Base-by-base conservation (phyloP, 345 rosid species). In the Salix dunnii region DNA sequence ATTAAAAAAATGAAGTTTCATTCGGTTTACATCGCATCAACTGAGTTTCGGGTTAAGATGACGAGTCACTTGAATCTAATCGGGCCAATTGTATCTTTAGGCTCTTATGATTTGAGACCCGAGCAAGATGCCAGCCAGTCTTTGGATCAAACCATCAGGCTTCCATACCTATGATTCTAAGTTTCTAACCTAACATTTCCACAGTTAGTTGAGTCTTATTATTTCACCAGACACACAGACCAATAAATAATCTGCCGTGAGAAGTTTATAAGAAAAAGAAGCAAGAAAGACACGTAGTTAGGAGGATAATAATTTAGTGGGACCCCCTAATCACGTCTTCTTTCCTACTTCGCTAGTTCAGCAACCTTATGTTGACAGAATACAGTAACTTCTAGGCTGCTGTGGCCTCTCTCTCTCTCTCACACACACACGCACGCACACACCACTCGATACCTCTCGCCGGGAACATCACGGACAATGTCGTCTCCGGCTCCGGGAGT, bases 391-490 rank as follows among this genome's bases (percentile, higher is more conserved):
- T 23, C 23, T 9, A 58, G 12, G 62, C 63, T 58, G 63, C 6
- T 23, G 1, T 55, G 13, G 5, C 49, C 4, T 55, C 11, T n/a
- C 4, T 9, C 17, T n/a, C n/a, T 20, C 16, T 36, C 30, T 7
- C 21, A 0, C 31, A 0, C 62, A 8, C 5, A 11, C 13, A 31
- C 33, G n/a, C n/a, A 31, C 33, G 4, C 33, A 3, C 35, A 1
- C 30, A 5, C 6, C 5, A 0, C 36, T 5, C 5, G 12, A 5
- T 1, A 68, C 16, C 1, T 23, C 11, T 61, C 42, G 67, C 72
- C 77, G 68, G 68, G 49, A 51, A 43, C 35, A 1, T 62, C 23
- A 3, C 73, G 71, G 74, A 71, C 64, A 60, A 82, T 84, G 85
- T 46, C 84, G 31, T 67, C 89, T 21, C 70, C 66, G 20, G 27